phyloP scores from a whole-genome alignment of 1,139 yeast species.

The Kodamaea arcana region DNA sequence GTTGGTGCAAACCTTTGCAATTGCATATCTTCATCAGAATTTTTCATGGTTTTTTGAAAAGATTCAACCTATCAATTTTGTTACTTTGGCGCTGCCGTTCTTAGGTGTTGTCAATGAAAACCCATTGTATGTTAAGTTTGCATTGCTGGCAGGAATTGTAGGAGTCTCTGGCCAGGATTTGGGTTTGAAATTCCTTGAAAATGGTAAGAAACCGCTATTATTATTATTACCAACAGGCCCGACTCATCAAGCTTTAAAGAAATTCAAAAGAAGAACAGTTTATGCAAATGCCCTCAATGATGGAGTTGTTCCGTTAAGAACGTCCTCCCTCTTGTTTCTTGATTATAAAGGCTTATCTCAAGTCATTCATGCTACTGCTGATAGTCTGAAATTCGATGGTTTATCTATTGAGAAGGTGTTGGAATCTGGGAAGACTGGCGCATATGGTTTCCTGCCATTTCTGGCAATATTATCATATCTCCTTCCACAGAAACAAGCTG shows the following conservation, averaged over 20 bases:
- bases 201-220: conserved; percentile 56
- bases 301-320: conserved; percentile 87
- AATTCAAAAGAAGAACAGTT: conserved; percentile 65
- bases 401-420: conserved; percentile 1
- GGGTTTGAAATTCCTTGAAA: conserved; percentile 50
- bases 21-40: conserved; percentile 70
- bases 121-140: conserved; percentile 81
- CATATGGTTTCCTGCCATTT: conserved; percentile 29
- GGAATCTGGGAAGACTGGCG: conserved; percentile 7
- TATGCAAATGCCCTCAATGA: conserved; percentile 81
- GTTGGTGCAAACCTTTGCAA: conserved; percentile 81
- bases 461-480: conserved; percentile 45
- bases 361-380: conserved; percentile 10
- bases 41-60: conserved; percentile 68
- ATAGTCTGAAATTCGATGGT: neutral
- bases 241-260: conserved; percentile 59
- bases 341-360: conserved; percentile 44
- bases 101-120: conserved; percentile 83
- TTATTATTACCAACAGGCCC: conserved; percentile 78
- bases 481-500: conserved; percentile 41
- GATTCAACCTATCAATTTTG: conserved; percentile 74
- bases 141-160: conserved; percentile 81
- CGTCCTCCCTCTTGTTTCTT: conserved; percentile 74
- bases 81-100: conserved; percentile 83
- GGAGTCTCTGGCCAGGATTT: conserved; percentile 94